Evolutionary conservation across 2,329 filamentous ascomycete genomes (phyloP).

Genomic region (Alternaria tenuissima): DNA sequence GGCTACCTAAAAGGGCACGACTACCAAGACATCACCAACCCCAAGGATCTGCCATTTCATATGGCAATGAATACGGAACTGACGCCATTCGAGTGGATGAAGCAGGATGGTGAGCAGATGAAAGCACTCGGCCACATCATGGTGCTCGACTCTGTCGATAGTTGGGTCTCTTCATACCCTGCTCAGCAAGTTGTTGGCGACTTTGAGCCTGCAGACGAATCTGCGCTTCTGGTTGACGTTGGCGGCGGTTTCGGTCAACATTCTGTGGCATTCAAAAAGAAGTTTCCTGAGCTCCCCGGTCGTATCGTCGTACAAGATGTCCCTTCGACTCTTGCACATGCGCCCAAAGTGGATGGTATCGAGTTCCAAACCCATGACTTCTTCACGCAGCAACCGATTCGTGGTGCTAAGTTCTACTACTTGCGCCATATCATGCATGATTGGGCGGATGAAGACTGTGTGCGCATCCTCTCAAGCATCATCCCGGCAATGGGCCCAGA

Average conservation of each 20-base stretch:
- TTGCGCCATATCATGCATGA: constrained; percentile 46
- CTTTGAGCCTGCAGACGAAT: constrained; percentile 23
- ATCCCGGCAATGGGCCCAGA: constrained; percentile 37
- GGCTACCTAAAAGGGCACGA: constrained; percentile 39
- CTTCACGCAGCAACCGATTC: constrained; percentile 40
- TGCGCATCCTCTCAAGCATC: constrained; percentile 38
- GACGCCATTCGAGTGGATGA: constrained; percentile 41
- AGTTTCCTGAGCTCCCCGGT: constrained; percentile 20
- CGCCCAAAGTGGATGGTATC: constrained; percentile 26
- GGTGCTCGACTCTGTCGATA: constrained; percentile 30
- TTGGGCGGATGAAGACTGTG: constrained; percentile 39
- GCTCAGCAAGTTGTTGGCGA: constrained; percentile 21
- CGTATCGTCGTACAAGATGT: constrained; percentile 40
- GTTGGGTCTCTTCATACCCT: constrained; percentile 35
- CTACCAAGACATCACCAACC: constrained; percentile 35
- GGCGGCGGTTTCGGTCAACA: constrained; percentile 47
- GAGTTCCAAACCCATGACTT: constrained; percentile 46
- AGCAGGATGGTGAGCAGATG: constrained; percentile 34
- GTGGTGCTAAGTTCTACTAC: constrained; percentile 45
- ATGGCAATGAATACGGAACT: constrained; percentile 35
- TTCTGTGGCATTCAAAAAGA: constrained; percentile 30
- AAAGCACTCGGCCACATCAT: constrained; percentile 39
- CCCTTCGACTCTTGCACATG: constrained; percentile 29
- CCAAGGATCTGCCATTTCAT: constrained; percentile 41
- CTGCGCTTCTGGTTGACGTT: constrained; percentile 41